Evolutionary conservation across 2,329 filamentous ascomycete genomes (phyloP), one percentile per base, ranked within the genome.

Genomic region (Ceratocystis colombiana): DNA sequence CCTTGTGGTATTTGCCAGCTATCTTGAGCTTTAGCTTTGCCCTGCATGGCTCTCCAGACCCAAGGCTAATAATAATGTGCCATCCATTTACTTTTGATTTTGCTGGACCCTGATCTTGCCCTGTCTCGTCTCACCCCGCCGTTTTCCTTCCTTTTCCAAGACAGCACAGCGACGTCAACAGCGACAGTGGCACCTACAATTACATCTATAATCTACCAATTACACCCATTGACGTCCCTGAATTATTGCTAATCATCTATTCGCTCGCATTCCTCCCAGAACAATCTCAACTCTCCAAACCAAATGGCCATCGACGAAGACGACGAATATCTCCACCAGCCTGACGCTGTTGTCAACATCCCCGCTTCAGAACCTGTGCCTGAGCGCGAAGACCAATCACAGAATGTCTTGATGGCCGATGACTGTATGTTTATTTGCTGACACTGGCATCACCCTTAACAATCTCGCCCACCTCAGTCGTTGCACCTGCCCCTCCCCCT

Each of bases 281-380:
- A 64, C 41, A 61, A 64, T 17, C 48, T 61, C 15, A 64, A 64
- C 48, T 64, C 55, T 10, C 64, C 61, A 20, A 59, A 61, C 46
- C 62, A 62, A 25, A 68, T 68, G 66, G 63, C 59, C 55, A 46
- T 65, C 46, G 63, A 65, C 64, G 66, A 65, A n/a, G 66, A 65
- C 41, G 53, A 65, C 41, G 50, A 53, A 37, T 53, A 61, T 37
- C 45, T 64, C 59, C 45, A 41, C 10, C 66, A 63, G 59, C 64
- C 66, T 64, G 66, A 65, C 7, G 45, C 64, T 37, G 62, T 65
- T 12, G 66, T 67, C 45, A 53, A 48, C 30, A 64, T 67, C 45
- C 53, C 62, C 12, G 63, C 45, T 17, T 55, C 63, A 50, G 67
- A 64, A n/a, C 20, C 57, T 41, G 61, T 59, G 53, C 53, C 33